These are phyloP conservation scores for Stachybotrys chartarum DNA, from an alignment of 2,329 filamentous ascomycete species.

Conservation along the genomic window DNA sequence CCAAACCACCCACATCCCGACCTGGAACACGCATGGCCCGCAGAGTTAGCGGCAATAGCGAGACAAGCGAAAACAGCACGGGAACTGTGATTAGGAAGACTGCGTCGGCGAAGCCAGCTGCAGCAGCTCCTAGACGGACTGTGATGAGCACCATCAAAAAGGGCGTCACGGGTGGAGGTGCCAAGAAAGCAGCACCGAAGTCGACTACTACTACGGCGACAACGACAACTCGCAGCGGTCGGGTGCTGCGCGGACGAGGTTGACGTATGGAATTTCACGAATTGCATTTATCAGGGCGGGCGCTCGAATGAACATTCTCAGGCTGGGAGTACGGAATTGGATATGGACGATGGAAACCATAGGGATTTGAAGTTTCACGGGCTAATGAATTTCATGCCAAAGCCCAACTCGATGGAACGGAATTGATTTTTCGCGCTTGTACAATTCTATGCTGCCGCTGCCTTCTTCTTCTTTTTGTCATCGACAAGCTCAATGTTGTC, in stretches of 20 bases:
- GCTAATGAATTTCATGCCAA: background rate
- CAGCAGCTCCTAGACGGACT: conserved; percentile 39
- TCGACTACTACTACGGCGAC: conserved; percentile 16
- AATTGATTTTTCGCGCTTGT: background rate
- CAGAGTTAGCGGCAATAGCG: conserved; percentile 53
- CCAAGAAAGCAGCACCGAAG: conserved; percentile 40
- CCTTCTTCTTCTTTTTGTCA: conserved; percentile 81
- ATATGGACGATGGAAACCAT: background rate
- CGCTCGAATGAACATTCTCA: conserved; percentile 12
- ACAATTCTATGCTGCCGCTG: conserved; percentile 7
- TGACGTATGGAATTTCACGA: conserved; percentile 16
- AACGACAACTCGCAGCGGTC: conserved; percentile 37
- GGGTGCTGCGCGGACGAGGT: conserved; percentile 49
- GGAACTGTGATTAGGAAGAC: conserved; percentile 57
- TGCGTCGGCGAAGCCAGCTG: conserved; percentile 24
- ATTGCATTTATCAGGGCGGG: conserved; percentile 1
- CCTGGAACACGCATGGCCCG: conserved; percentile 40
- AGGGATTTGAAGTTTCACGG: background rate
- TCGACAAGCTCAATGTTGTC: conserved; percentile 93
- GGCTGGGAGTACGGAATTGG: conserved; percentile 5
- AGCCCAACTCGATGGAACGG: background rate
- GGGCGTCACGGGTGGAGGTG: conserved; percentile 37
- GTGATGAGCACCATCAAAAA: conserved; percentile 49
- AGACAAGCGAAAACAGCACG: conserved; percentile 56
- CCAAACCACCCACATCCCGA: conserved; percentile 26